Evolutionary conservation across 2,329 filamentous ascomycete species (phyloP).

Genomic region (Fonsecaea nubica): DNA sequence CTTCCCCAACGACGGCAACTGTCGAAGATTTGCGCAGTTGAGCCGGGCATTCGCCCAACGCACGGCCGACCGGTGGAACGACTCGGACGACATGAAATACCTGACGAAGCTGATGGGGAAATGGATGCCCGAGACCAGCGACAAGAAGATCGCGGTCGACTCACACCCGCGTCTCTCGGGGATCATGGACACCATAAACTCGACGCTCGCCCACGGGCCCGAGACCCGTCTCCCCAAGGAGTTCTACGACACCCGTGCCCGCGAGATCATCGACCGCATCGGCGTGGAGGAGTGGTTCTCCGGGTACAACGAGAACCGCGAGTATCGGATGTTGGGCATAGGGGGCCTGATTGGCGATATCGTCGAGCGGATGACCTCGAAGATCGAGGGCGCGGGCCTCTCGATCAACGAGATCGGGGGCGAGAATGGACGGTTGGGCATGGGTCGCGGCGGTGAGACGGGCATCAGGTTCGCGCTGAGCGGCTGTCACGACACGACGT

Average conservation of each 20-base stretch:
- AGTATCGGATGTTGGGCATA: conserved; percentile 90
- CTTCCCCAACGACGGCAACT: conserved; percentile 78
- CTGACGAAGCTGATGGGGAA: conserved; percentile 77
- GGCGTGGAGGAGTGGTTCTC: conserved; percentile 91
- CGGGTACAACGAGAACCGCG: conserved; percentile 80
- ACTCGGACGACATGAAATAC: conserved; percentile 80
- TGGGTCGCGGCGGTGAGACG: conserved; percentile 56
- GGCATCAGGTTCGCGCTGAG: conserved; percentile 76
- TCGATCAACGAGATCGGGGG: conserved; percentile 59
- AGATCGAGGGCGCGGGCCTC: conserved; percentile 65
- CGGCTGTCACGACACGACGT: conserved; percentile 92
- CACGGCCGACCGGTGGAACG: conserved; percentile 75
- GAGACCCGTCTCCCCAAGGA: conserved; percentile 78
- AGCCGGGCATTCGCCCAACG: conserved; percentile 73
- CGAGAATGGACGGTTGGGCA: conserved; percentile 47
- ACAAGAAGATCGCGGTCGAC: conserved; percentile 76
- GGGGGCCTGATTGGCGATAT: conserved; percentile 85
- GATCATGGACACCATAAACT: conserved; percentile 93
- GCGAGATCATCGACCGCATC: conserved; percentile 73
- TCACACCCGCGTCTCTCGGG: conserved; percentile 82
- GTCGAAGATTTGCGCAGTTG: conserved; percentile 73
- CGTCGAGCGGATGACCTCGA: conserved; percentile 74
- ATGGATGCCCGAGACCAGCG: conserved; percentile 77
- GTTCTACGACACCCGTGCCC: conserved; percentile 81
- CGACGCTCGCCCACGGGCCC: conserved; percentile 82